Evolutionary conservation across 495 filamentous ascomycete genomes (phyloP).

Genomic region (Diplogelasinospora grovesii): DNA sequence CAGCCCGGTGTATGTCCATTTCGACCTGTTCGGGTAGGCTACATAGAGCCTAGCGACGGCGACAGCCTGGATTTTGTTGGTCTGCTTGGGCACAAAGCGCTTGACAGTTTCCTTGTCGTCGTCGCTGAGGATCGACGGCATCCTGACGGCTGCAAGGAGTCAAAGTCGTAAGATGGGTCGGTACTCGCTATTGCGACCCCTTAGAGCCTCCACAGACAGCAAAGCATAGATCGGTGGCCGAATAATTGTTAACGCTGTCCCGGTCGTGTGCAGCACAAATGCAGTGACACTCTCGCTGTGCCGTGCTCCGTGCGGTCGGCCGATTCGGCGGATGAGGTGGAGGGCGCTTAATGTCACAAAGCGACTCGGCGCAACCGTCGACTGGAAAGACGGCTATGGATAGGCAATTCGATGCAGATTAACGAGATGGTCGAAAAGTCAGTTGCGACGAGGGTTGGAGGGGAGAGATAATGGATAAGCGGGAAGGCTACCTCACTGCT

Average conservation of each 20-base stretch:
- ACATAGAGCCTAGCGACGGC: constrained; percentile 92
- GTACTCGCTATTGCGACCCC: constrained; percentile 6
- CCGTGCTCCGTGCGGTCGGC: background rate
- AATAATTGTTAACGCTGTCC: constrained; percentile 1
- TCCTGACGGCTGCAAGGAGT: constrained; percentile 30
- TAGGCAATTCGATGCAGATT: too few species aligned
- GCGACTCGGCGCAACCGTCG: too few species aligned
- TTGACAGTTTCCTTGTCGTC: constrained; percentile 92
- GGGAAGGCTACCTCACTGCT: background rate
- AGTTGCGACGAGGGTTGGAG: too few species aligned
- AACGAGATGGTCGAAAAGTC: too few species aligned
- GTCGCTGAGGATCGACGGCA: constrained; percentile 85
- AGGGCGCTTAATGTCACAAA: constrained; percentile 2
- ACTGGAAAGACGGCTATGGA: too few species aligned
- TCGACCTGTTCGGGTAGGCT: constrained; percentile 75
- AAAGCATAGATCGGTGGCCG: constrained; percentile 4
- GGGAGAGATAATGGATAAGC: background rate
- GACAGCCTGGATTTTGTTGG: constrained; percentile 92
- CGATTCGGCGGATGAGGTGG: background rate
- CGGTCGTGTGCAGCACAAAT: constrained; percentile 4
- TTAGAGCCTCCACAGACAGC: constrained; percentile 3
- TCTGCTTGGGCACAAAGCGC: constrained; percentile 78
- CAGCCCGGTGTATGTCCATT: constrained; percentile 92
- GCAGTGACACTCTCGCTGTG: background rate
- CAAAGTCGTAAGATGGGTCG: background rate